These are phyloP conservation scores for Canavalia gladiata DNA, from an alignment of 306 rosid species.

Conservation along the genomic window DNA sequence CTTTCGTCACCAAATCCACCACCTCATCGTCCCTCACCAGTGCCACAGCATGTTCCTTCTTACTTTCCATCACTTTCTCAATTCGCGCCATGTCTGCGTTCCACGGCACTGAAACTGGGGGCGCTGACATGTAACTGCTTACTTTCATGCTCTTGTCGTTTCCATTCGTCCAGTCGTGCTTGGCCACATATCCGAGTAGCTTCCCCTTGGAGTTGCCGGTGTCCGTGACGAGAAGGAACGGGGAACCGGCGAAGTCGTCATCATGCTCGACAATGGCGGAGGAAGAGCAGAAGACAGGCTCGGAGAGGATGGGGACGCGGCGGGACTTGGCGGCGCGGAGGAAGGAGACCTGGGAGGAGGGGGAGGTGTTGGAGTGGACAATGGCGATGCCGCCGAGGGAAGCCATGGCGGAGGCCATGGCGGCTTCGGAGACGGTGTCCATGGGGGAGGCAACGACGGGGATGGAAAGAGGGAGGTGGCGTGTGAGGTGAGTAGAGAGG, in stretches of 20 bases:
- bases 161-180: constrained; percentile 55
- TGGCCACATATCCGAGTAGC: constrained; percentile 70
- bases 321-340: constrained; percentile 76
- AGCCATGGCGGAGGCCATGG: constrained; percentile 88
- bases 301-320: constrained; percentile 73
- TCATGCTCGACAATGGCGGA: constrained; percentile 52
- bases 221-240: constrained; percentile 70
- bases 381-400: constrained; percentile 80
- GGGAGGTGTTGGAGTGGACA: constrained; percentile 68
- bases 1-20: constrained; percentile 71
- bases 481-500: constrained; percentile 67
- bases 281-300: constrained; percentile 65
- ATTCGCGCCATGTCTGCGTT: constrained; percentile 56
- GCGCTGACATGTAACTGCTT: constrained; percentile 58
- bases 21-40: constrained; percentile 61
- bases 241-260: constrained; percentile 60
- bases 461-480: constrained; percentile 64
- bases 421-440: constrained; percentile 89
- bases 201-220: constrained; percentile 57
- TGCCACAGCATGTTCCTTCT: constrained; percentile 54
- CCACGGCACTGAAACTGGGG: constrained; percentile 60
- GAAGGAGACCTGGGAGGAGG: constrained; percentile 64
- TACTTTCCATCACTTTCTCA: constrained; percentile 52
- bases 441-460: constrained; percentile 91
- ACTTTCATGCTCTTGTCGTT: constrained; percentile 57